phyloP scores from a whole-genome alignment of 139 green algal species.

The Chlamydomonas incerta region DNA sequence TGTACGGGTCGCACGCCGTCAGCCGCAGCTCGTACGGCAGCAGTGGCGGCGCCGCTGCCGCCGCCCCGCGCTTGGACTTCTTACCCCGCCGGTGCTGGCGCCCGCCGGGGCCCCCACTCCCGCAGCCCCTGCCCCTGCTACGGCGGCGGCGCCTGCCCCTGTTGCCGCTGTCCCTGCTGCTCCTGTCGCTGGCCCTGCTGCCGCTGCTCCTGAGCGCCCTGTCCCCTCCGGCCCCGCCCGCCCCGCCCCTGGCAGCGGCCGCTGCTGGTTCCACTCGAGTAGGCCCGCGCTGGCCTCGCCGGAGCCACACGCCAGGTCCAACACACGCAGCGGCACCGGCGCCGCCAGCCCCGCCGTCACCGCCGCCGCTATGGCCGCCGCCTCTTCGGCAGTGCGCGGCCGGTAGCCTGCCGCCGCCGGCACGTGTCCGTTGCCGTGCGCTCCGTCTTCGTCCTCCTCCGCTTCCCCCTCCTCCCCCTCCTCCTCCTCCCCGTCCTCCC shows the following conservation, averaged over 20 bases:
- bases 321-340: conserved; percentile 15
- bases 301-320: conserved; percentile 32
- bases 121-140: neutral
- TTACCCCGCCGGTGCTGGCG: neutral
- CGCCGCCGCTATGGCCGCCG: neutral
- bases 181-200: neutral
- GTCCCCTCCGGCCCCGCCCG: no score
- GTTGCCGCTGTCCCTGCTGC: neutral
- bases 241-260: neutral
- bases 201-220: no score
- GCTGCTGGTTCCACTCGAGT: neutral
- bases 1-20: conserved; percentile 41
- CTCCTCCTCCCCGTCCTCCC: neutral
- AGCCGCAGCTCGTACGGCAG: conserved; percentile 32
- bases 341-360: neutral
- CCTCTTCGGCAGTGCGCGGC: neutral
- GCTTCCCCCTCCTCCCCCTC: no score
- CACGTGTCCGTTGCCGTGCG: no score
- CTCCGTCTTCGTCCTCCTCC: no score
- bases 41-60: neutral
- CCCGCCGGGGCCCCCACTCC: neutral
- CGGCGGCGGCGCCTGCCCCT: no score
- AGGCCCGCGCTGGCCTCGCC: conserved; percentile 7
- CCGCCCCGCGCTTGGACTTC: neutral
- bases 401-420: no score